Evolutionary conservation across 2,329 filamentous ascomycete genomes (phyloP).

Genomic region (Fusarium vanettenii): DNA sequence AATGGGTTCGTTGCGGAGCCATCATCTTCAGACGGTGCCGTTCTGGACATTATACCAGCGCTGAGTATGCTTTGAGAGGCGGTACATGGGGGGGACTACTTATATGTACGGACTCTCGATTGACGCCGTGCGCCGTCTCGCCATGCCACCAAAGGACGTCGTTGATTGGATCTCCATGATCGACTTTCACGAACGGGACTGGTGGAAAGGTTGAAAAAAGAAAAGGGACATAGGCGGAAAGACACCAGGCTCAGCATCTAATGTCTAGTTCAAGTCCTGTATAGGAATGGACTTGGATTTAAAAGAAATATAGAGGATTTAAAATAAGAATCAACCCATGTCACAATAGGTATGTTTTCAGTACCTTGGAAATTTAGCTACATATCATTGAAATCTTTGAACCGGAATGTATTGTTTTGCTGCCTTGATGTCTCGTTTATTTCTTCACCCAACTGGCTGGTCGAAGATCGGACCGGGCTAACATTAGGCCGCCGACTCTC

Average conservation of each 20-base stretch:
- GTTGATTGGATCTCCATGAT: background rate
- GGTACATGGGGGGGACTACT: background rate
- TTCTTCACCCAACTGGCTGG: background rate
- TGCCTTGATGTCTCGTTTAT: background rate
- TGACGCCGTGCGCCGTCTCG: background rate
- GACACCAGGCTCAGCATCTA: background rate
- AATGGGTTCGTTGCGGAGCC: background rate
- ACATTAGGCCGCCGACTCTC: background rate
- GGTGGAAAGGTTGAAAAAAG: no score
- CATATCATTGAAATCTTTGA: background rate
- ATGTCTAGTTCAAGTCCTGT: background rate
- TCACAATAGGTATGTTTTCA: background rate
- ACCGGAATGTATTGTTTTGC: rapidly evolving
- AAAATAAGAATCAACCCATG: background rate
- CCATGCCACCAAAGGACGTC: background rate
- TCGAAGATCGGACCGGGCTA: background rate
- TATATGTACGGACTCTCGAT: background rate
- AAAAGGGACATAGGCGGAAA: background rate
- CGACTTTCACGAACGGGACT: no score
- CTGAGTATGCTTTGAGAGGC: background rate
- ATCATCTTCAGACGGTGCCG: background rate
- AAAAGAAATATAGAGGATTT: background rate
- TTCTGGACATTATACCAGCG: background rate
- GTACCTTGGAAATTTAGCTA: background rate
- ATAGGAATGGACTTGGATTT: background rate